phyloP scores from a whole-genome alignment of 768 basidiomycete genomes.

The Rhodotorula babjevae region DNA sequence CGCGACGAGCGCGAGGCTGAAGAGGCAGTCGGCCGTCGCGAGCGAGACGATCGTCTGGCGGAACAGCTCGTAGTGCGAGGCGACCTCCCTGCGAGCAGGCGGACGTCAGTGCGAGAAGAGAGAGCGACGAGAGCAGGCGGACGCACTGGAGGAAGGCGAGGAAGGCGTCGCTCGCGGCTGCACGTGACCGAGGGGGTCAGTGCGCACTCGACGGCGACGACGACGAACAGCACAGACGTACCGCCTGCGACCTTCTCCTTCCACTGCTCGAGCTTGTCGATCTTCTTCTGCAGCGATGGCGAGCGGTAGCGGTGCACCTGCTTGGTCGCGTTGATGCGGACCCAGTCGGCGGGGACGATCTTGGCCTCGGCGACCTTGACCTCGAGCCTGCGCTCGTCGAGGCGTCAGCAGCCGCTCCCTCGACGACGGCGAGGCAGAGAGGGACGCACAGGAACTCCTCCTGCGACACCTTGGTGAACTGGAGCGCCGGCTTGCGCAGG shows the following conservation, averaged over 20 bases:
- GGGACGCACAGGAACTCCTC: constrained; percentile 64
- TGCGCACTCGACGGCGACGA: not conserved
- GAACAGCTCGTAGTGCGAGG: constrained; percentile 65
- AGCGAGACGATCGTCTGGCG: constrained; percentile 73
- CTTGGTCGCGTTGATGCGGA: constrained; percentile 66
- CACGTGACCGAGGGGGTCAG: not conserved
- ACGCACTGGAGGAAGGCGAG: constrained; percentile 16
- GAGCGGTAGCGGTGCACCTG: constrained; percentile 67
- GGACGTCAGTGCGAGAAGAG: constrained; percentile 52
- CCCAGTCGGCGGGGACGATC: constrained; percentile 57
- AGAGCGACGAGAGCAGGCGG: constrained; percentile 52
- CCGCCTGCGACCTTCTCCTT: constrained; percentile 53
- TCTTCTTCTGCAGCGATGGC: constrained; percentile 58
- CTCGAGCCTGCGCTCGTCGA: constrained; percentile 6
- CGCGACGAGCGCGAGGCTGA: constrained; percentile 76
- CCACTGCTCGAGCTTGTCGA: constrained; percentile 69
- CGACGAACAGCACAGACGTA: not conserved
- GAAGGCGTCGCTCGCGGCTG: constrained; percentile 49
- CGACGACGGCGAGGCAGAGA: not conserved
- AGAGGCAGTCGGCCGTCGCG: constrained; percentile 71
- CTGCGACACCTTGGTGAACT: constrained; percentile 62
- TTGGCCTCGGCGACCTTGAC: constrained; percentile 47
- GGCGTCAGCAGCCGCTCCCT: too few species aligned
- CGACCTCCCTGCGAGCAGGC: constrained; percentile 53
- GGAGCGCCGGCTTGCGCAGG: constrained; percentile 66